phyloP scores from a whole-genome alignment of 148 eudicot species.

The Chenopodium formosanum region DNA sequence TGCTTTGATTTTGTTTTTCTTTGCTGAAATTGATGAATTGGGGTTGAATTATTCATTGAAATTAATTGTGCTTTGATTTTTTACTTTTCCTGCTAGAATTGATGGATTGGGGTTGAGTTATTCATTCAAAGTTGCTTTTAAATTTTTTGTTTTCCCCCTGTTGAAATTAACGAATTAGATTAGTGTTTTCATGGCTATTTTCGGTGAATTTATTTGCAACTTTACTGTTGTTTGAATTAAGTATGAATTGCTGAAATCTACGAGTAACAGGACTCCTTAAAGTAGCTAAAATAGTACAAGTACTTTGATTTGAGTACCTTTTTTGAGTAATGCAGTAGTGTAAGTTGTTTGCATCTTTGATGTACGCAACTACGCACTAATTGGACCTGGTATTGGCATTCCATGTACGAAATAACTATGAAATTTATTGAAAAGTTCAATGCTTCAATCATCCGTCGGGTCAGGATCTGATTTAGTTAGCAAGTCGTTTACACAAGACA shows the following conservation, averaged over 20 bases:
- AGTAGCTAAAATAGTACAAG: too few relatives aligned
- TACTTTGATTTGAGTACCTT: neutral
- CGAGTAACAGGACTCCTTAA: neutral
- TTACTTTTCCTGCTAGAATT: too few relatives aligned
- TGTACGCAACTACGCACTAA: neutral
- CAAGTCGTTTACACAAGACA: neutral
- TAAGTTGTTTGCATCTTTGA: neutral
- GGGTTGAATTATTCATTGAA: too few relatives aligned
- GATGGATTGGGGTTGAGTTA: too few relatives aligned
- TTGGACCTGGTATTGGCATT: neutral
- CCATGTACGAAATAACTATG: neutral
- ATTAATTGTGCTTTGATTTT: too few relatives aligned
- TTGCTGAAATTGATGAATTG: too few relatives aligned
- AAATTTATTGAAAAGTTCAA: neutral
- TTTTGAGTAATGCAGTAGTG: neutral
- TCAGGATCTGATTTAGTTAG: neutral
- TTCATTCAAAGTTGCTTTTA: neutral
- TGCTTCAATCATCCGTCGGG: neutral
- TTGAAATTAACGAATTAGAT: neutral
- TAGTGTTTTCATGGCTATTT: neutral
- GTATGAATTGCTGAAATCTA: slow-evolving; percentile 2
- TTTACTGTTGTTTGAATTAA: neutral
- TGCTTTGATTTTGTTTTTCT: too few relatives aligned
- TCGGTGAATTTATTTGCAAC: neutral
- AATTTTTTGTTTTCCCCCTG: neutral